These are phyloP conservation scores for Talaromyces verruculosus DNA, from an alignment of 2,329 filamentous ascomycete genomes.

Conservation along the genomic window DNA sequence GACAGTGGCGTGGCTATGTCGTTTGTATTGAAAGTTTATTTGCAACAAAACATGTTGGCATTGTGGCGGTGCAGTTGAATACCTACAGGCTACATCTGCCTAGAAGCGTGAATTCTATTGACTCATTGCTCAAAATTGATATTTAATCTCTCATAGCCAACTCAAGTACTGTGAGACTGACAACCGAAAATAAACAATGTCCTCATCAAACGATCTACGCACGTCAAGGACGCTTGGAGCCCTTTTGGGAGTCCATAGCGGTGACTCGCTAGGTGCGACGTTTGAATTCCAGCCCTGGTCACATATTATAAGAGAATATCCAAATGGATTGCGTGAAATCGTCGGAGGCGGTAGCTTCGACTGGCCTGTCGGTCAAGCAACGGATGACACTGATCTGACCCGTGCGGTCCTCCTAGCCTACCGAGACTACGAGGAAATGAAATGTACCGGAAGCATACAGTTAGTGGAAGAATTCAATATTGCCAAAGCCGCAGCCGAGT, in stretches of 20 bases:
- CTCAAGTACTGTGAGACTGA: neutral
- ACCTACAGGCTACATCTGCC: neutral
- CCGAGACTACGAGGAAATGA: slow-evolving; percentile 4
- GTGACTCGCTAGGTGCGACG: slow-evolving; percentile 10
- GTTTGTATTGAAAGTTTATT: neutral
- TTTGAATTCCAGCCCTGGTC: slow-evolving; percentile 13
- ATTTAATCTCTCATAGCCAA: neutral
- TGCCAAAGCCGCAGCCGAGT: slow-evolving; percentile 6
- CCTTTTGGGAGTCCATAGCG: slow-evolving; percentile 11
- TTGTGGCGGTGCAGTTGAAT: slow-evolving; percentile 4
- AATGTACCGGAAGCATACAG: neutral
- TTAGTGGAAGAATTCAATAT: neutral
- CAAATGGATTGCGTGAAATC: slow-evolving; percentile 3
- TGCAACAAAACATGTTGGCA: neutral
- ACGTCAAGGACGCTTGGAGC: neutral
- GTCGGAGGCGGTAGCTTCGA: neutral
- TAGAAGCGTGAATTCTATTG: neutral
- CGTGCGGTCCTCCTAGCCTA: slow-evolving; percentile 3
- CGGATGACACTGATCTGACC: slow-evolving; percentile 12
- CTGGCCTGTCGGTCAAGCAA: slow-evolving; percentile 10
- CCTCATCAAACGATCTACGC: slow-evolving; percentile 3
- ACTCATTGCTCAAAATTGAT: neutral
- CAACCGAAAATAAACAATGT: neutral
- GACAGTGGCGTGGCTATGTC: neutral
- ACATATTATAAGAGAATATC: slow-evolving; percentile 11